Evolutionary conservation across 371 early-diverging fungal genomes (phyloP).

Genomic region (Mortierella sp.): DNA sequence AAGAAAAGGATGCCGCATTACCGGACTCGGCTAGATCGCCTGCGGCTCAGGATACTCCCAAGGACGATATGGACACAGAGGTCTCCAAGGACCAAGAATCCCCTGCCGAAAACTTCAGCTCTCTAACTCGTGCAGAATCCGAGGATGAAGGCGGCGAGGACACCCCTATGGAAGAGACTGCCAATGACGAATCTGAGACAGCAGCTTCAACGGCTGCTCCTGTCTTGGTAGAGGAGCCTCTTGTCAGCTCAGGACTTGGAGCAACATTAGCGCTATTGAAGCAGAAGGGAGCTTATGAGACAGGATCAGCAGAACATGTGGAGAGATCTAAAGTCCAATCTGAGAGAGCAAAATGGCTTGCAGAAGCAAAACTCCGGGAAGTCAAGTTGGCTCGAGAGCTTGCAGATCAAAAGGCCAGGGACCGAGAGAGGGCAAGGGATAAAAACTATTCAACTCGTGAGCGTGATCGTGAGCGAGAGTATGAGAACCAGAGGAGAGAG

Average conservation of each 20-base stretch:
- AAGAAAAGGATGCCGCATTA: constrained; percentile 9
- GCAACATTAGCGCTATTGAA: constrained; percentile 83
- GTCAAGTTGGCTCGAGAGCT: constrained; percentile 53
- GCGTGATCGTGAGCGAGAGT: constrained; percentile 53
- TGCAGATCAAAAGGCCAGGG: constrained; percentile 62
- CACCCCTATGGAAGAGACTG: constrained; percentile 49
- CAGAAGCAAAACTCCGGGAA: constrained; percentile 48
- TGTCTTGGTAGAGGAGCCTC: constrained; percentile 78
- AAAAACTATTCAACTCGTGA: constrained; percentile 47
- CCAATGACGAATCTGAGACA: constrained; percentile 22
- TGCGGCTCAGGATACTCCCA: constrained; percentile 30
- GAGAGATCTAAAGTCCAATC: constrained; percentile 70
- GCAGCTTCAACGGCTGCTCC: constrained; percentile 10
- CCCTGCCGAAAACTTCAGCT: not conserved
- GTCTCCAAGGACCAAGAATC: not conserved
- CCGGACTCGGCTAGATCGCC: not conserved
- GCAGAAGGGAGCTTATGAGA: constrained; percentile 71
- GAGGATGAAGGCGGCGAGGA: constrained; percentile 60
- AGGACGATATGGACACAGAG: constrained; percentile 52
- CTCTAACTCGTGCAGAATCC: constrained; percentile 54
- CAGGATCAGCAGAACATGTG: constrained; percentile 65
- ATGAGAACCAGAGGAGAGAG: constrained; percentile 61
- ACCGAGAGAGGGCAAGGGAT: constrained; percentile 46
- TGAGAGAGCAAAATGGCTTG: constrained; percentile 66
- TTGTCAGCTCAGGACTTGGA: constrained; percentile 84